Evolutionary conservation across 169 alveolate genomes (phyloP), one percentile per base, ranked within the genome.

Genomic region (Blepharisma undulans): DNA sequence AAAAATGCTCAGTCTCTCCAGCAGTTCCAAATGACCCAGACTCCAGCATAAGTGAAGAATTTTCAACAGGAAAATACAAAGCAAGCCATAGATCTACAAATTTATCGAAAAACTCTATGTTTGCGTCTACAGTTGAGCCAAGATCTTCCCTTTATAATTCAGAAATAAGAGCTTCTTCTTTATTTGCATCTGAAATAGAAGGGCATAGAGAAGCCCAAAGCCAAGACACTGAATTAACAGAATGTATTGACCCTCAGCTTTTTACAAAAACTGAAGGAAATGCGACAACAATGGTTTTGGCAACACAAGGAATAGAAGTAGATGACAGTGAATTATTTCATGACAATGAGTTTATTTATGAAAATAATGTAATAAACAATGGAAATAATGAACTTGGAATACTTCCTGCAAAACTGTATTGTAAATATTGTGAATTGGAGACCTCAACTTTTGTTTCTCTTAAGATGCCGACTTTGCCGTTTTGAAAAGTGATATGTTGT

Each of bases 401-500:
- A 6, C 48, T 86, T 21, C 91, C 91, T 19, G 14, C 60, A 29
- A 22, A 33, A 4, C 1, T 72, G 27, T 86, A 25, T 12, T 86
- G 91, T 71, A 30, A 61, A n/a, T 25, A 72, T 21, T 86, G 91
- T 32, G 29, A 86, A 18, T 6, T 32, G 29, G 91, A 86, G 10
- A 86, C 91, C 21, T 25, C 60, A 30, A 86, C 84, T 7, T 0
- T 71, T 10, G 80, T 86, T 25, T 22, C 27, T 19, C 29, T 86
- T 3, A 61, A 86, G n/a, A 27, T 86, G 91, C 91, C 91, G n/a
- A 86, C 80, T 27, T 21, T 86, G 14, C 84, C 91, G 1, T 16
- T 60, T 72, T 86, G 91, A 85, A 86, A 36, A 72, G 80, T 71
- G 5, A 27, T 86, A 21, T 61, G 80, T 61, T 86, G 91, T 86